A percentile compares a stretch with the other conserved stretches of the same genome.
phyloP scores from a whole-genome alignment of 148 eudicot species.

The Cornus suecica region DNA sequence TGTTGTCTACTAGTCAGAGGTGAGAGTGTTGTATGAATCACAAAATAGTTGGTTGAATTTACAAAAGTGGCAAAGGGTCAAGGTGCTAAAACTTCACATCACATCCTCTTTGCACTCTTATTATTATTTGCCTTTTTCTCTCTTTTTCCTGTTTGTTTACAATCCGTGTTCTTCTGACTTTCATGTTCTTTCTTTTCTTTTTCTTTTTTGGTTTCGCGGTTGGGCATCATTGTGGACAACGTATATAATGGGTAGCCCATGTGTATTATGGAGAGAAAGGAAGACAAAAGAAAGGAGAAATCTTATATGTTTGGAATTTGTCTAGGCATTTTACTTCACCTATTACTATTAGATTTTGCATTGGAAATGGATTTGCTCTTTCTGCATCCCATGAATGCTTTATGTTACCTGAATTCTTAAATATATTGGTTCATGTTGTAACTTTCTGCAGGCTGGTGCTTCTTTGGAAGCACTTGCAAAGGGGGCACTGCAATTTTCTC shows the following conservation, averaged over 20 bases:
- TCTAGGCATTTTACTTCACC: neutral
- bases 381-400: neutral
- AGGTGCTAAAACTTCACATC: neutral
- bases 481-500: slow-evolving; percentile 87
- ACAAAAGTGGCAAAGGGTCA: neutral
- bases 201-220: neutral
- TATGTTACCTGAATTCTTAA: neutral
- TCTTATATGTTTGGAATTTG: neutral
- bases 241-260: neutral
- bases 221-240: neutral
- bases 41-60: neutral
- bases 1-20: neutral
- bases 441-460: slow-evolving; percentile 61
- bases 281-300: neutral
- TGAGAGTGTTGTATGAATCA: neutral
- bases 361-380: neutral
- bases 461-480: slow-evolving; percentile 95
- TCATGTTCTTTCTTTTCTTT: too few species aligned
- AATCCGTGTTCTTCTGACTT: too few species aligned
- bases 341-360: neutral
- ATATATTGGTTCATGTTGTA: neutral
- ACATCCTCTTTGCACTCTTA: neutral
- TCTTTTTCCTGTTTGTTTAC: neutral
- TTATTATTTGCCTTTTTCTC: neutral
- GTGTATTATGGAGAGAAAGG: neutral